Conservation (phyloP, 202 grass and related monocot genomes). For the Setaria italica region DNA sequence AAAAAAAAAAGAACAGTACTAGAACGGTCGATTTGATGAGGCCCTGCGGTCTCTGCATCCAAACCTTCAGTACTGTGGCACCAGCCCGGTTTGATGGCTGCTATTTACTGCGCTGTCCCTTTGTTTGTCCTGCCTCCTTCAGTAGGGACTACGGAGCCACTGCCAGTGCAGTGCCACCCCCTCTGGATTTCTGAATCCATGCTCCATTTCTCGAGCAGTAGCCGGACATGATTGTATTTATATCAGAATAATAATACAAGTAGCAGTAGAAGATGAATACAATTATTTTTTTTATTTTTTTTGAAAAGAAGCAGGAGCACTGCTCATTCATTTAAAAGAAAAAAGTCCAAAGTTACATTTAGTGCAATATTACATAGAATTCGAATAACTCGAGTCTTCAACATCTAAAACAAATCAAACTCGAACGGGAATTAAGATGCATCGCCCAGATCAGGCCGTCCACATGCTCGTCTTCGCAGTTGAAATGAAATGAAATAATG, state of each 20-base stretch:
- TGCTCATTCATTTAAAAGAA: no score
- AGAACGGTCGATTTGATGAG: conserved; percentile 32
- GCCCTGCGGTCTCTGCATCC: conserved; percentile 10
- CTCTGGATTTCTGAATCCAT: not conserved
- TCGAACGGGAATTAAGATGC: no score
- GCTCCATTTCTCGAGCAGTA: not conserved
- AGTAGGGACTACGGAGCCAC: no score
- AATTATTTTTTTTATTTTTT: no score
- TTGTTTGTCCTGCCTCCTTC: not conserved
- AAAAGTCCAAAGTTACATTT: no score
- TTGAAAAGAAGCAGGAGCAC: no score
- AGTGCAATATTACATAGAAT: not conserved
- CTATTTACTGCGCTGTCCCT: conserved; percentile 21
- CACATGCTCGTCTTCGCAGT: no score
- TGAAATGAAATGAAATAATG: no score
- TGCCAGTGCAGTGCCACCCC: not conserved
- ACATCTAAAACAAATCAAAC: no score
- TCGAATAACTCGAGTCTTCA: no score
- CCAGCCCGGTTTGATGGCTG: conserved; percentile 13
- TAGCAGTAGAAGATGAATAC: not conserved
- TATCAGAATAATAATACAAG: not conserved
- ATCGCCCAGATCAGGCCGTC: no score
- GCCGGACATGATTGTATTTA: not conserved
- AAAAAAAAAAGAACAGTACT: not conserved
- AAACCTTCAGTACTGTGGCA: not conserved